Percentiles rank a stretch among this genome's conserved stretches.
phyloP scores from a whole-genome alignment of 345 rosid species.

The Mallotus nudiflorus region DNA sequence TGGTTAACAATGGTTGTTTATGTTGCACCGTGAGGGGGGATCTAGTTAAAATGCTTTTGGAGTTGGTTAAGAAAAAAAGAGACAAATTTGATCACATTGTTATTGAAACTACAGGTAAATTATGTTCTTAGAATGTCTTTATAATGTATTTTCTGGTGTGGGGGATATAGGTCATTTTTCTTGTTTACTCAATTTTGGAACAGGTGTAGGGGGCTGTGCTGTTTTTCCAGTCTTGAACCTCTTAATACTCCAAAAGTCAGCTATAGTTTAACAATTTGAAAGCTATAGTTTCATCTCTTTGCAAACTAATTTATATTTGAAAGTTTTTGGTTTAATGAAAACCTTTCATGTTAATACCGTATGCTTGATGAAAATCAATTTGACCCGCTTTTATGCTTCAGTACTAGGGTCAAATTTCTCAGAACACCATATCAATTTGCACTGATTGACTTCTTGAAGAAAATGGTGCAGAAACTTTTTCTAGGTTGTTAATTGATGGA shows the following conservation, averaged over 20 bases:
- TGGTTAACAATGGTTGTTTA: constrained; percentile 72
- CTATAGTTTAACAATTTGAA: neutral
- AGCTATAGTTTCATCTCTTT: too few species aligned
- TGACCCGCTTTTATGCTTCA: neutral
- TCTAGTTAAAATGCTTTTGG: constrained; percentile 74
- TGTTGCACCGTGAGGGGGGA: constrained; percentile 81
- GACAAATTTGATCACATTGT: constrained; percentile 74
- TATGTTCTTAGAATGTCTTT: neutral
- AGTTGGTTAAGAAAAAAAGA: constrained; percentile 55
- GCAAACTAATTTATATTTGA: too few species aligned
- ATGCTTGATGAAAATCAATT: neutral
- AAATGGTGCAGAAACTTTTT: neutral
- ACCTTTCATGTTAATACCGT: neutral
- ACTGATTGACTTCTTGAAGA: neutral
- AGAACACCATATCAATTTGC: neutral
- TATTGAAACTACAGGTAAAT: constrained; percentile 75
- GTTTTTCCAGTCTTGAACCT: neutral
- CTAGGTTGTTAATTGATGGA: constrained; percentile 6
- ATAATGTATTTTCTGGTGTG: constrained; percentile 8
- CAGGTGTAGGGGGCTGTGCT: neutral
- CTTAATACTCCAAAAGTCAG: neutral
- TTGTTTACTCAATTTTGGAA: neutral
- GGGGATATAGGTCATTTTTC: neutral
- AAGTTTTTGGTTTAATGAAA: neutral
- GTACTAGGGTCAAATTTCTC: neutral